phyloP scores from a whole-genome alignment of 2,329 filamentous ascomycete genomes.

The Cladosporium velox region DNA sequence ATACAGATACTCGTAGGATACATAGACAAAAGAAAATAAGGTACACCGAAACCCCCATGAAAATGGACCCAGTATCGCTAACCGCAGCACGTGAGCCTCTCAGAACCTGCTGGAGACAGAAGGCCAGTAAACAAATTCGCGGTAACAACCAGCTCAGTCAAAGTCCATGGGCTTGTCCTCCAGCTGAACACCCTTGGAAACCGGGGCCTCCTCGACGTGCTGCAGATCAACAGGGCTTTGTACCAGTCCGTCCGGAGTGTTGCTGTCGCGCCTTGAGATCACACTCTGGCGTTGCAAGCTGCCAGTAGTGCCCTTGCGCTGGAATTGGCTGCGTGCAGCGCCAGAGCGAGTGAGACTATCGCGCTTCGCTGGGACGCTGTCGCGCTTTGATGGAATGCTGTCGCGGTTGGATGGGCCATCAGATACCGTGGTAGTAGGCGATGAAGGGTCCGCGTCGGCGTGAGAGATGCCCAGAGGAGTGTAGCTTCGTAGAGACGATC shows the following conservation, averaged over 20 bases:
- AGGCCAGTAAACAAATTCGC: conserved; percentile 9
- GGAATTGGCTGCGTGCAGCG: conserved; percentile 35
- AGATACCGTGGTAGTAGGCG: conserved; percentile 6
- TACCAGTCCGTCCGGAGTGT: conserved; percentile 4
- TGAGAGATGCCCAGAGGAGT: conserved; percentile 19
- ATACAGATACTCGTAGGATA: conserved; percentile 21
- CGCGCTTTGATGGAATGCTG: conserved; percentile 17
- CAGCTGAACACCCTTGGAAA: conserved; percentile 60
- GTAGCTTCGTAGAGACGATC: conserved; percentile 13
- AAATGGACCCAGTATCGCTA: conserved; percentile 9
- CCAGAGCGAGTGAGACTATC: conserved; percentile 62
- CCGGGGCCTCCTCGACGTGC: conserved; percentile 26
- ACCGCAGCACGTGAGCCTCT: conserved; percentile 16
- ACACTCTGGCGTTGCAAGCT: conserved; percentile 40
- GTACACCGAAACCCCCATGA: background rate
- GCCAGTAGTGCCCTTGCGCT: conserved; percentile 52
- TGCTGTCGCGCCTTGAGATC: conserved; percentile 33
- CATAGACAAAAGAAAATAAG: conserved; percentile 8
- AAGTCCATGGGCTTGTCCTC: conserved; percentile 75
- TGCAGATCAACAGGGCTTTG: conserved; percentile 27
- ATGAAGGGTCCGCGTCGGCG: conserved; percentile 25
- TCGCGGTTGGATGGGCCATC: conserved; percentile 20
- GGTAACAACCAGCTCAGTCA: conserved; percentile 52
- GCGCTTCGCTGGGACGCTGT: conserved; percentile 58
- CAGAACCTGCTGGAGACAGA: conserved; percentile 16